These are phyloP conservation scores for Lagenaria siceraria DNA, from an alignment of 306 rosid species.

Conservation along the genomic window DNA sequence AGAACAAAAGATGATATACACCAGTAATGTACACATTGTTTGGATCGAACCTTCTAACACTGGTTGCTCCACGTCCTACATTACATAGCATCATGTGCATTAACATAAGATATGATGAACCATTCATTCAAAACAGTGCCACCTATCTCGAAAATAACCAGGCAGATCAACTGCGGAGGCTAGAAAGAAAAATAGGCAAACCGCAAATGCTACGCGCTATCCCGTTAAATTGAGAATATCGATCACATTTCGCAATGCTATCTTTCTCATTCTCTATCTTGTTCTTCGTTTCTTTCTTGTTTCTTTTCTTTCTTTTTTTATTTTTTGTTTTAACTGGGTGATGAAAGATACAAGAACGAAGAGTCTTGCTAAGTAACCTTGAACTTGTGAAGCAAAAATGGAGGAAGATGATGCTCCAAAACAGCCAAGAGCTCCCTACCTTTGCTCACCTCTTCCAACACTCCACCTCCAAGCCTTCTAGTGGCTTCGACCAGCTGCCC, in stretches of 20 bases:
- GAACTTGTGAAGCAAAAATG: conserved; percentile 39
- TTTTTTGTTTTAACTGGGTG: neutral
- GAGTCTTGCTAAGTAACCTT: conserved; percentile 20
- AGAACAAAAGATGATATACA: conserved; percentile 6
- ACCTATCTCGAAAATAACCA: conserved; percentile 1
- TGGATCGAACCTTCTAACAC: neutral
- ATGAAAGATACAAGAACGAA: neutral
- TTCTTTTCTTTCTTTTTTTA: neutral
- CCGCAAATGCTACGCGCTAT: neutral
- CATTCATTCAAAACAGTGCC: neutral
- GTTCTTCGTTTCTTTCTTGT: neutral
- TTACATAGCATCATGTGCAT: neutral
- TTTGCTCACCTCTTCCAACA: conserved; percentile 36
- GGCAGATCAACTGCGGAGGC: conserved; percentile 1
- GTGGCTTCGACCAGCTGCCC: conserved; percentile 79
- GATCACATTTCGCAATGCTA: neutral
- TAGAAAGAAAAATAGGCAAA: neutral
- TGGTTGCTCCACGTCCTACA: neutral
- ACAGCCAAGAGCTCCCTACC: conserved; percentile 51
- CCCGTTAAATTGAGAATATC: neutral
- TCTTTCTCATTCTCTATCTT: neutral
- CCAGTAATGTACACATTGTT: conserved; percentile 4
- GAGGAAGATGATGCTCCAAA: conserved; percentile 77
- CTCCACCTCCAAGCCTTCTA: conserved; percentile 50
- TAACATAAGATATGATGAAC: neutral